Percentiles rank a stretch among this genome's conserved stretches.
phyloP scores from a whole-genome alignment of 1,284 basidiomycete species.

The Pholiota adiposa region DNA sequence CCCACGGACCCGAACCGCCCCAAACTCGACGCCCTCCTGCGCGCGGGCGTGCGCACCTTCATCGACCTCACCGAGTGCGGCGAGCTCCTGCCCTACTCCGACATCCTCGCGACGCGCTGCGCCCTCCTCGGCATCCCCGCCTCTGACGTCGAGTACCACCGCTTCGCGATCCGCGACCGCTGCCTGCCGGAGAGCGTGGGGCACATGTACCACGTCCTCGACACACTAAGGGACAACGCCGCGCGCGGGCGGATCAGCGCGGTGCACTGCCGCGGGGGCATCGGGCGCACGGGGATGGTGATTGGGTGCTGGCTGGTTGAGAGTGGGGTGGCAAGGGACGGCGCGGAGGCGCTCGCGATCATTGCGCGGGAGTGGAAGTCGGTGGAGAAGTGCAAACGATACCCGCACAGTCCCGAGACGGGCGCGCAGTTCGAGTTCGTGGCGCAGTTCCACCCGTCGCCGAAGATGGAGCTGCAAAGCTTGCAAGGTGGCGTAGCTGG shows the following conservation, averaged over 20 bases:
- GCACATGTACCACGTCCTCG: slow-evolving; percentile 59
- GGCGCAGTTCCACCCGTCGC: slow-evolving; percentile 45
- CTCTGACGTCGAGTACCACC: slow-evolving; percentile 64
- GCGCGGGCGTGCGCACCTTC: slow-evolving; percentile 74
- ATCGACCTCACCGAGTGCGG: slow-evolving; percentile 78
- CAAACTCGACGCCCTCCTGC: slow-evolving; percentile 71
- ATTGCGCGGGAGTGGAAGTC: slow-evolving; percentile 72
- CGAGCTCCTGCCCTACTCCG: slow-evolving; percentile 68
- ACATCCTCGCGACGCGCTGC: slow-evolving; percentile 58
- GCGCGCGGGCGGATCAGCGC: slow-evolving; percentile 57
- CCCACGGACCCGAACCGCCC: slow-evolving; percentile 55
- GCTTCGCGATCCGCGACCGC: slow-evolving; percentile 76
- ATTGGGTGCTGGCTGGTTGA: slow-evolving; percentile 80
- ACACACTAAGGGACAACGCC: slow-evolving; percentile 61
- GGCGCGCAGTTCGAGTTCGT: slow-evolving; percentile 78
- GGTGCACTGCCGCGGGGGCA: slow-evolving; percentile 78
- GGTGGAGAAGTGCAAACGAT: slow-evolving; percentile 75
- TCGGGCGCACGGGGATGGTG: slow-evolving; percentile 75
- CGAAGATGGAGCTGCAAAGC: slow-evolving; percentile 2
- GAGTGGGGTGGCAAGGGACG: slow-evolving; percentile 60
- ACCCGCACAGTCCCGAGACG: slow-evolving; percentile 78
- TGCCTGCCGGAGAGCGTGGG: slow-evolving; percentile 59
- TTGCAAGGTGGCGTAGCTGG: slow-evolving; percentile 9
- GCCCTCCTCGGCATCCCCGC: slow-evolving; percentile 55
- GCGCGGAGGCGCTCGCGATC: slow-evolving; percentile 62